Evolutionary conservation across 768 basidiomycete genomes (phyloP), one percentile per base, ranked within the genome.

Genomic region (Artomyces pyxidatus): DNA sequence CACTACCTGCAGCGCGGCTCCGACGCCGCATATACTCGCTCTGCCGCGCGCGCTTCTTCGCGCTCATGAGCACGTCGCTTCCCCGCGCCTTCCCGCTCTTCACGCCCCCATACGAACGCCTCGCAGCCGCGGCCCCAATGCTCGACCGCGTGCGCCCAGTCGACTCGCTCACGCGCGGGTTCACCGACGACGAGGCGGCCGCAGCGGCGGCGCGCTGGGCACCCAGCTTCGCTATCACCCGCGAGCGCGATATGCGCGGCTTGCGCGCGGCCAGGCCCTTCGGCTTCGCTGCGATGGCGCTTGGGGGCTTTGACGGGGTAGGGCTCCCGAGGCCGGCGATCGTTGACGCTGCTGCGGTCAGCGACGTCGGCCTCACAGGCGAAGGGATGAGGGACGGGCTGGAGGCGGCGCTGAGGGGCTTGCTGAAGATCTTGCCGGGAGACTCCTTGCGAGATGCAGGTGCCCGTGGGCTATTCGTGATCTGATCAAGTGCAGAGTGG

Each of bases 181-280:
- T 42, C 41, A 61, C 50, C 23, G 63, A 43, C n/a, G n/a, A n/a
- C n/a, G n/a, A n/a, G 6, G 65, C 56, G 50, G 59, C 64, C 9
- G 62, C 42, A 3, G 49, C 56, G 2, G 76, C 75, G 12, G 75
- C 77, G 6, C 88, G 78, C 63, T 89, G 83, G 12, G 83, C 83
- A 1, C 82, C 84, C 29, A 89, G 68, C 56, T 74, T 78, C 0
- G 87, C 84, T 39, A 89, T 87, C 35, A 90, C 85, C 52, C 81
- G 83, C 23, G 85, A 86, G 32, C 88, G 77, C 37, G 88, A 90
- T 54, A 90, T 86, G 7, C 86, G 77, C 4, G 88, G 88, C 60
- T 80, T 82, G 49, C 84, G 76, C 8, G 75, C 71, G 23, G 70
- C 55, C 17, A 67, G 49, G 14, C 59, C 53, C 49, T 67, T 68